Conservation (phyloP, 1,284 basidiomycete species). For the Ustilago nuda region DNA sequence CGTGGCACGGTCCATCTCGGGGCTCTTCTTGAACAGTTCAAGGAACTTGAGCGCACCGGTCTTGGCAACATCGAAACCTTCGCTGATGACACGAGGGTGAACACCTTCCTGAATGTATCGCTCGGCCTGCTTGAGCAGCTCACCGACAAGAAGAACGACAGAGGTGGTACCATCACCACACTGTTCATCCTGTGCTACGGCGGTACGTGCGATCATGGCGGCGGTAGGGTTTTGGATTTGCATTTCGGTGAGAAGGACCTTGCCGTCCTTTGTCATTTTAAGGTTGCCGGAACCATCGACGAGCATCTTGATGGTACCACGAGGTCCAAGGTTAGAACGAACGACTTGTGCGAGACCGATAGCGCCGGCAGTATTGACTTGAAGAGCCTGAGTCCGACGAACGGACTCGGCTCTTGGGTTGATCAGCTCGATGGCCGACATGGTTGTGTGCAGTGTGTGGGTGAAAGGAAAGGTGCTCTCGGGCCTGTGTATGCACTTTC, state of each 20-base stretch:
- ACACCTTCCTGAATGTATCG: constrained; percentile 98
- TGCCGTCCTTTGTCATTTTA: constrained; percentile 99
- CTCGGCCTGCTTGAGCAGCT: constrained; percentile 96
- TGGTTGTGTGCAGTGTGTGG: constrained; percentile 17
- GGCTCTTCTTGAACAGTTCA: constrained; percentile 84
- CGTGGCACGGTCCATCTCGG: constrained; percentile 83
- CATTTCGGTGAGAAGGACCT: constrained; percentile 98
- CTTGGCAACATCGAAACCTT: constrained; percentile 97
- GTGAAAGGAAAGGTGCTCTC: not conserved
- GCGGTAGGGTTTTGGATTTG: constrained; percentile 98
- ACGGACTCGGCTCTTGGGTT: constrained; percentile 84
- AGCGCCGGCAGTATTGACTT: constrained; percentile 85
- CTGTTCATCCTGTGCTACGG: constrained; percentile 98
- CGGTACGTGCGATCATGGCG: constrained; percentile 98
- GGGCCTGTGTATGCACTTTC: not conserved
- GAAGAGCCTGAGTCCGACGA: constrained; percentile 87
- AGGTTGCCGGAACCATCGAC: constrained; percentile 99
- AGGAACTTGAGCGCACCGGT: constrained; percentile 95
- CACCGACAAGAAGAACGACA: constrained; percentile 95
- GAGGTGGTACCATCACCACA: constrained; percentile 98
- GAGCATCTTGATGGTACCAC: constrained; percentile 92
- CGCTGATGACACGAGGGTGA: constrained; percentile 93
- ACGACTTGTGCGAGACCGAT: constrained; percentile 98
- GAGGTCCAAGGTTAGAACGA: constrained; percentile 89
- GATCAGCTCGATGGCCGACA: constrained; percentile 68